A percentile compares a stretch with the other conserved stretches of the same genome.
phyloP scores from a whole-genome alignment of 345 rosid species.

The Melaleuca alternifolia region DNA sequence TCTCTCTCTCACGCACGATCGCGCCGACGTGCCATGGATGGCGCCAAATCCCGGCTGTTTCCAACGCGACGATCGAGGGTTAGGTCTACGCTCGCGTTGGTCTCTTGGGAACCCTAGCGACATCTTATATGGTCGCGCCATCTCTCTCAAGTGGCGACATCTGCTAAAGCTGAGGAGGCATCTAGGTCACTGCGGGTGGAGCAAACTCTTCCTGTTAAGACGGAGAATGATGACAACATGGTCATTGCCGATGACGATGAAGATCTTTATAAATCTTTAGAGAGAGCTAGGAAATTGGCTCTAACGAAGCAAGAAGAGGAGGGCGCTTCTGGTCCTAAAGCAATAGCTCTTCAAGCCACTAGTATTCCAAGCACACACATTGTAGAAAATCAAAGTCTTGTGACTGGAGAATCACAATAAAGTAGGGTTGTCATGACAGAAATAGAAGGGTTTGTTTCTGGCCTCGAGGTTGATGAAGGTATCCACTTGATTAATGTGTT shows the following conservation, averaged over 20 bases:
- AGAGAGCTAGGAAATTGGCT: slow-evolving; percentile 78
- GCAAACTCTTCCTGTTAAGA: too few relatives aligned
- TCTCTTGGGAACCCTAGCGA: too few relatives aligned
- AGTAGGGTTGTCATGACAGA: slow-evolving; percentile 81
- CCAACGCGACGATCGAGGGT: too few relatives aligned
- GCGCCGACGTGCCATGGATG: too few relatives aligned
- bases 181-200: slow-evolving; percentile 60
- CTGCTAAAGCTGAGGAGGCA: slow-evolving; percentile 89
- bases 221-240: slow-evolving; percentile 53
- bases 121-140: too few relatives aligned
- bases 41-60: too few relatives aligned
- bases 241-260: slow-evolving; percentile 68
- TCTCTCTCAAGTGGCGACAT: too few relatives aligned
- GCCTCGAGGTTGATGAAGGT: slow-evolving; percentile 81
- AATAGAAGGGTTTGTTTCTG: slow-evolving; percentile 94
- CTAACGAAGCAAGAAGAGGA: slow-evolving; percentile 52
- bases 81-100: too few relatives aligned
- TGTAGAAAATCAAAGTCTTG: slow-evolving; percentile 31
- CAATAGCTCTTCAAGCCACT: slow-evolving; percentile 57
- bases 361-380: slow-evolving; percentile 24
- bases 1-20: too few relatives aligned
- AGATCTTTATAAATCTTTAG: slow-evolving; percentile 70
- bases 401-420: slow-evolving; percentile 55
- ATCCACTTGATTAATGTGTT: not conserved
- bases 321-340: slow-evolving; percentile 52